A percentile compares a stretch with the other conserved stretches of the same genome.
Evolutionary conservation across 768 basidiomycete genomes (phyloP).

Genomic region (Pisolithus marmoratus): DNA sequence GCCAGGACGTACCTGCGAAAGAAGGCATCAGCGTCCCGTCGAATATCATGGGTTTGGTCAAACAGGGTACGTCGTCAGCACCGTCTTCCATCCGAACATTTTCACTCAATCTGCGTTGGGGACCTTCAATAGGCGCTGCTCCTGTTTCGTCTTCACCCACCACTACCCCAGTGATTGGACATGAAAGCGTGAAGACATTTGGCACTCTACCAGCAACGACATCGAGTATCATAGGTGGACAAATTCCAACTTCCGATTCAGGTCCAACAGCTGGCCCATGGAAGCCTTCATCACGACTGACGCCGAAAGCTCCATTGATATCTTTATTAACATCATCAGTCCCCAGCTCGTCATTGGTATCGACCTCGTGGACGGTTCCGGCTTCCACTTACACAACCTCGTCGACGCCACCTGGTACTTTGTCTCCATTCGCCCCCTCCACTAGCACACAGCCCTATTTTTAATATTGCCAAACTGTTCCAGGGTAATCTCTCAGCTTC

Average conservation of each 20-base stretch:
- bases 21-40: slow-evolving; percentile 74
- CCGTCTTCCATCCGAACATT: background rate
- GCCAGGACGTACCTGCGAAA: slow-evolving; percentile 67
- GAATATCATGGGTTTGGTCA: slow-evolving; percentile 55
- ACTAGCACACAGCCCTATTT: slow-evolving; percentile 23
- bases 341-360: slow-evolving; percentile 23
- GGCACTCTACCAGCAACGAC: slow-evolving; percentile 63
- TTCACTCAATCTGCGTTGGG: slow-evolving; percentile 27
- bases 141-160: slow-evolving; percentile 83
- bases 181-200: slow-evolving; percentile 75
- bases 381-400: slow-evolving; percentile 1
- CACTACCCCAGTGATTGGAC: slow-evolving; percentile 54
- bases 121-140: slow-evolving; percentile 78
- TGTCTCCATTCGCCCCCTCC: slow-evolving; percentile 20
- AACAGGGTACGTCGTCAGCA: slow-evolving; percentile 50
- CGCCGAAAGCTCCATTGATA: slow-evolving; percentile 12
- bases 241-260: slow-evolving; percentile 46
- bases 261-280: slow-evolving; percentile 36
- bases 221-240: slow-evolving; percentile 55
- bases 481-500: slow-evolving; percentile 35
- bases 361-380: slow-evolving; percentile 27
- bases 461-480: slow-evolving; percentile 36
- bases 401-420: slow-evolving; percentile 26
- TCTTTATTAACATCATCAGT: slow-evolving; percentile 22
- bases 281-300: slow-evolving; percentile 24